Percentiles rank a stretch among this genome's conserved stretches.
Evolutionary conservation across 2,329 filamentous ascomycete species (phyloP).

Genomic region (Paraconiothyrium brasiliense): DNA sequence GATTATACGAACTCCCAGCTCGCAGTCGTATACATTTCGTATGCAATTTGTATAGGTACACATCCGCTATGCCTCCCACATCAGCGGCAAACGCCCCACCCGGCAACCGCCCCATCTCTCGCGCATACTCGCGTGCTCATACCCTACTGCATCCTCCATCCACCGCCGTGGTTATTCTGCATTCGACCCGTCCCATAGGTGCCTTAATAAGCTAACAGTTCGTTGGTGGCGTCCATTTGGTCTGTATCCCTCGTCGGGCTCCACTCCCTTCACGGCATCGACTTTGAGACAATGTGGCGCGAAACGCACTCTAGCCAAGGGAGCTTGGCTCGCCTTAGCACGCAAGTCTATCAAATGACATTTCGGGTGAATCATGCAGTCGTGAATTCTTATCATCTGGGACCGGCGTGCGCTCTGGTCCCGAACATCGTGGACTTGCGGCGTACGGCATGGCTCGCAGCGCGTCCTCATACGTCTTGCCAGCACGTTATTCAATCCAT

Average conservation of each 20-base stretch:
- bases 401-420: too few relatives aligned
- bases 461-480: neutral
- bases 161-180: slow-evolving; percentile 1
- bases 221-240: neutral
- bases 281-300: neutral
- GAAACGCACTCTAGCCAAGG: neutral
- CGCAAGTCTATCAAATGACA: neutral
- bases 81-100: slow-evolving; percentile 4
- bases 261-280: neutral
- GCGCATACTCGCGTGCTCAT: neutral
- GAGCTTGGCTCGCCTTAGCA: neutral
- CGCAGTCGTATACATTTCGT: neutral
- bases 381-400: neutral
- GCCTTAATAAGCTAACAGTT: neutral
- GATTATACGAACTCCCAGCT: neutral
- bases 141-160: neutral
- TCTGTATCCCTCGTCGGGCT: neutral
- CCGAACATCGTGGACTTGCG: too few relatives aligned
- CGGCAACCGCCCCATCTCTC: neutral
- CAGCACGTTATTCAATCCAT: neutral
- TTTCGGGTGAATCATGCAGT: neutral
- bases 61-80: neutral
- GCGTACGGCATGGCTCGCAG: too few relatives aligned
- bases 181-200: slow-evolving; percentile 10
- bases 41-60: neutral